Percentiles rank a stretch among this genome's conserved stretches.
Conservation (phyloP, 208 protist species). For the Trypanosoma theileri region DNA sequence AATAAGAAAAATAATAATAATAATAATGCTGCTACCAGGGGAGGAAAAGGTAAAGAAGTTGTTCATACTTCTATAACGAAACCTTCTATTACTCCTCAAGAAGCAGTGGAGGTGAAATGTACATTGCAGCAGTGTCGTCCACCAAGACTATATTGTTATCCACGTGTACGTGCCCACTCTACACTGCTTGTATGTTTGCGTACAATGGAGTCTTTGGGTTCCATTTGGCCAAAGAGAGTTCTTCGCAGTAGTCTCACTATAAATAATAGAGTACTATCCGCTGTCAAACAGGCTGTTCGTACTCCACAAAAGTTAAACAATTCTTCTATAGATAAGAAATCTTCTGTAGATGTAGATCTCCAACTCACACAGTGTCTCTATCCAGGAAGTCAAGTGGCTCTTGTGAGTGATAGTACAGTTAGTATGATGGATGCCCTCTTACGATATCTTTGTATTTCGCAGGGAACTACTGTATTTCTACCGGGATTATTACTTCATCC, state of each 20-base stretch:
- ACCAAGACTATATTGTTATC: conserved; percentile 21
- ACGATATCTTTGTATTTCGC: conserved; percentile 6
- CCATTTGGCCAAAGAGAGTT: background rate
- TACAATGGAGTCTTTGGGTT: background rate
- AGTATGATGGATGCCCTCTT: conserved; percentile 23
- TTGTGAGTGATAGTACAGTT: conserved; percentile 21
- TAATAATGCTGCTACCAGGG: no score
- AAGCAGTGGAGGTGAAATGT: background rate
- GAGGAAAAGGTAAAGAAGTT: no score
- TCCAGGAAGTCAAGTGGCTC: conserved; percentile 8
- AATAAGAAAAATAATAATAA: no score
- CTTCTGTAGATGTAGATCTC: conserved; percentile 2
- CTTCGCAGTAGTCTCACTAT: background rate
- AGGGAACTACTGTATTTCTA: conserved; percentile 17
- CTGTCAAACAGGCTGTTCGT: background rate
- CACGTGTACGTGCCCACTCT: conserved; percentile 15
- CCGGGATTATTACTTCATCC: conserved; percentile 26
- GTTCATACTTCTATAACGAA: background rate
- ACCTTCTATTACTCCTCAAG: background rate
- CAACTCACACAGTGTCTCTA: background rate
- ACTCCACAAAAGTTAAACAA: background rate
- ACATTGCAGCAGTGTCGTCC: background rate
- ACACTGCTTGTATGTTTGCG: conserved; percentile 7
- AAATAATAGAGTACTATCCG: background rate
- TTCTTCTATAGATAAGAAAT: background rate